Conservation (phyloP, 805 yeast genomes). For the Cyberlindnera euphorbiae region DNA sequence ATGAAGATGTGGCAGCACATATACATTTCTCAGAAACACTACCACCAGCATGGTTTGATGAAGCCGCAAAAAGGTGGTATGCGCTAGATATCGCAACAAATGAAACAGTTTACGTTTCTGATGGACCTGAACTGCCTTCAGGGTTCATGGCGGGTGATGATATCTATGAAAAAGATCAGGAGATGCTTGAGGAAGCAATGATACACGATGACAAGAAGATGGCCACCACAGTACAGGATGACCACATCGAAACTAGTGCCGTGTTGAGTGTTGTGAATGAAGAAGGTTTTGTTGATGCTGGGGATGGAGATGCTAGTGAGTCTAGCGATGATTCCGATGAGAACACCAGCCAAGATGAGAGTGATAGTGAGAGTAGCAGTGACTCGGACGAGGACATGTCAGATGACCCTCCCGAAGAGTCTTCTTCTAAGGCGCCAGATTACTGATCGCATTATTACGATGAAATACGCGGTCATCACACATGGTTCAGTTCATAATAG, state of each 20-base stretch:
- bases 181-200: not conserved
- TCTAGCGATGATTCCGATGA: no score
- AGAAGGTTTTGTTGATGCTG: no score
- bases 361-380: not conserved
- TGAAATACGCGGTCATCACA: not conserved
- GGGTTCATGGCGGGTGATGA: slow-evolving; percentile 1
- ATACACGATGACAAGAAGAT: not conserved
- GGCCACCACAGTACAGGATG: no score
- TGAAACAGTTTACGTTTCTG: slow-evolving; percentile 5
- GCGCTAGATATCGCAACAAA: not conserved
- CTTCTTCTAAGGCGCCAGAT: slow-evolving; percentile 6
- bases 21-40: not conserved
- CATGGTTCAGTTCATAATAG: not conserved
- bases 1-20: not conserved
- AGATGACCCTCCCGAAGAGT: slow-evolving; percentile 12
- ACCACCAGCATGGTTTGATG: slow-evolving; percentile 8
- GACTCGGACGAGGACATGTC: not conserved
- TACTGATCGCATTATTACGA: not conserved
- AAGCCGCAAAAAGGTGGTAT: slow-evolving; percentile 6
- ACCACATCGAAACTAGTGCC: no score
- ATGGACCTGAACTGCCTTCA: slow-evolving; percentile 4
- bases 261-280: not conserved
- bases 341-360: no score
- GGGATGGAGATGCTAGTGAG: no score
- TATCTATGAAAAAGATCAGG: not conserved